Base-by-base conservation (phyloP, 2,329 filamentous ascomycete genomes). In the Chaetomium sp. region DNA sequence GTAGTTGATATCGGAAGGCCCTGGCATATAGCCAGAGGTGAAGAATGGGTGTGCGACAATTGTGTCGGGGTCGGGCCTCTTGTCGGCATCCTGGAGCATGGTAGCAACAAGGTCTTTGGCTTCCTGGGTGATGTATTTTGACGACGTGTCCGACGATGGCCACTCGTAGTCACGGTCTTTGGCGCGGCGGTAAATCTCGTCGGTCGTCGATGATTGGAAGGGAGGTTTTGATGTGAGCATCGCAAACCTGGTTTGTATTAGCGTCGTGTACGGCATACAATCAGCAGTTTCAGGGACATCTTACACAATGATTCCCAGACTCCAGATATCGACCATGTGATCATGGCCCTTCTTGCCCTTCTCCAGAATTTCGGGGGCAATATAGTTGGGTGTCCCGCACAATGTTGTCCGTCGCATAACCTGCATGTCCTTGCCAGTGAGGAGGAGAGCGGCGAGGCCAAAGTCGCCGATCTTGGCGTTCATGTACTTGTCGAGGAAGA, bases 381-480 rank as follows among this genome's bases (percentile, higher is more conserved):
- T 97, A 76, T 99, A 99, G 77, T 99, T 99, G 1, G 95, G 95
- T 4, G 95, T 99, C 65, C 95, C 95, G 72, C 95, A 99, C 65
- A 99, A 87, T 7, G 95, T 99, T 29, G 92, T 97, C 72, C 96
- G 86, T 69, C 95, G 87, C 72, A 87, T 87, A 66, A 86, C 92
- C 76, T 88, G 89, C 85, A 92, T 91, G 74, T 99, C 95, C 75
- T 90, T 93, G 74, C 94, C 92, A 10, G 93, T 96, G 53, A 98
- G 88, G 63, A 98, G 83, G 71, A 99, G 82, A 31, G 96, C 95
- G 33, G 95, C 95, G 62, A 99, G 83, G 3, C 95, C 95, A 79
- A 99, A 99, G 76, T 99, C 95, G 53, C 95, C 95, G 72, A 99
- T 92, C 76, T 99, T 99, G 72, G 97, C 90, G 74, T 99, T 96